Conservation (phyloP, 2,329 filamentous ascomycete genomes). For the Ramichloridium luteum region DNA sequence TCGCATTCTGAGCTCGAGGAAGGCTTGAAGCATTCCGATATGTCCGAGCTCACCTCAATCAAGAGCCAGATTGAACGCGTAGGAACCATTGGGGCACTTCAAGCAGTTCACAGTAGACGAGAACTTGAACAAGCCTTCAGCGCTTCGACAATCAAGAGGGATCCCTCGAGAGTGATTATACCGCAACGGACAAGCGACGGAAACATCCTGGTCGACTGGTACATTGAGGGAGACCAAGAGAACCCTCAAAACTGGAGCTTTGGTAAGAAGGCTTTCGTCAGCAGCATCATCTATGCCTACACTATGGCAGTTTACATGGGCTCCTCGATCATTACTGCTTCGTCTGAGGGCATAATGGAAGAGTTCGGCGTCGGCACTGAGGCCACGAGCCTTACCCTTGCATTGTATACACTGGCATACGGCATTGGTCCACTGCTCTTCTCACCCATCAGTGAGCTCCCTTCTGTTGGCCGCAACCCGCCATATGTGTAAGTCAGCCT, state of each 20-base stretch:
- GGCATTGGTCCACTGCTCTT: slow-evolving; percentile 50
- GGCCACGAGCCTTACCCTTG: slow-evolving; percentile 45
- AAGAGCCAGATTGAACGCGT: slow-evolving; percentile 18
- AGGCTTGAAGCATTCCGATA: slow-evolving; percentile 6
- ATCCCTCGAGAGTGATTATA: slow-evolving; percentile 30
- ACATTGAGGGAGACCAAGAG: slow-evolving; percentile 24
- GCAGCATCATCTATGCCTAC: slow-evolving; percentile 35
- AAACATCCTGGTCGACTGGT: slow-evolving; percentile 39
- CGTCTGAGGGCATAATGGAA: slow-evolving; percentile 36
- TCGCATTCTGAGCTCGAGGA: slow-evolving; percentile 7
- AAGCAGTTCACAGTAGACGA: slow-evolving; percentile 25
- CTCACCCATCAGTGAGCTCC: slow-evolving; percentile 55
- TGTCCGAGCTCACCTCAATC: slow-evolving; percentile 14
- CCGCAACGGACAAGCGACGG: slow-evolving; percentile 40
- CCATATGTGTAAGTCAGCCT: too few species aligned
- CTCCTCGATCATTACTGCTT: slow-evolving; percentile 38
- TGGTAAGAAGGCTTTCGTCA: slow-evolving; percentile 24
- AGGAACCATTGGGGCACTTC: slow-evolving; percentile 27
- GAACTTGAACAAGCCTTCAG: slow-evolving; percentile 30
- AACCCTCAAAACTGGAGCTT: slow-evolving; percentile 24
- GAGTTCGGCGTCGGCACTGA: slow-evolving; percentile 44
- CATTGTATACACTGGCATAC: slow-evolving; percentile 37
- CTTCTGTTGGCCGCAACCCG: slow-evolving; percentile 52
- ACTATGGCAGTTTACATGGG: slow-evolving; percentile 49
- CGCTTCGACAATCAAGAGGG: slow-evolving; percentile 24